Evolutionary conservation across 345 rosid species (phyloP).

Genomic region (Limnanthes douglasii): DNA sequence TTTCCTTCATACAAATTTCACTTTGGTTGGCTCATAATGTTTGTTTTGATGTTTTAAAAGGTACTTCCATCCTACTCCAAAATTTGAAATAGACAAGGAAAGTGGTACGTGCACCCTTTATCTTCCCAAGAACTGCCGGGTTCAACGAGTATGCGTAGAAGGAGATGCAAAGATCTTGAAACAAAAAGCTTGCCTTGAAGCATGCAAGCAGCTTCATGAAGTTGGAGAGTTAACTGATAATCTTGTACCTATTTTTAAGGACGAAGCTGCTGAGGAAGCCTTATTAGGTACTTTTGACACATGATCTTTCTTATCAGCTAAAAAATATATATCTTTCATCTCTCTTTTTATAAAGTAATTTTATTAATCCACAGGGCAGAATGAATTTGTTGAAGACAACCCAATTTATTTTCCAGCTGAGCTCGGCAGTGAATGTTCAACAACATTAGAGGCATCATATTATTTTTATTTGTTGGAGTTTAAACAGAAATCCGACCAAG

Average conservation of each 20-base stretch:
- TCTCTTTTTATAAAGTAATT: background rate
- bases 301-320: background rate
- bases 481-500: slow-evolving; percentile 22
- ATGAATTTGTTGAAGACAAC: slow-evolving; percentile 30
- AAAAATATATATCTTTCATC: too few species aligned
- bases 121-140: slow-evolving; percentile 67
- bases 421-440: slow-evolving; percentile 21
- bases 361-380: slow-evolving; percentile 25
- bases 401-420: slow-evolving; percentile 67
- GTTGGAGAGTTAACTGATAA: slow-evolving; percentile 67
- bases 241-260: slow-evolving; percentile 59
- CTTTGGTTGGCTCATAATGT: background rate
- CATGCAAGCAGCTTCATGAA: slow-evolving; percentile 57
- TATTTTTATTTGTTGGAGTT: slow-evolving; percentile 44
- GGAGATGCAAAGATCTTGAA: slow-evolving; percentile 27
- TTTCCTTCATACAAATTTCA: background rate
- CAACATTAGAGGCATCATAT: slow-evolving; percentile 14
- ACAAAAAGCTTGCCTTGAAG: slow-evolving; percentile 71
- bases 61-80: slow-evolving; percentile 69
- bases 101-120: slow-evolving; percentile 25
- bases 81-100: slow-evolving; percentile 31
- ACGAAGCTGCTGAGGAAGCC: slow-evolving; percentile 29
- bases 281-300: slow-evolving; percentile 18
- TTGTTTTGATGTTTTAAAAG: slow-evolving; percentile 17
- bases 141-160: slow-evolving; percentile 19